These are phyloP conservation scores for Fusarium beomiforme DNA, from an alignment of 2,329 filamentous ascomycete genomes.

Conservation along the genomic window DNA sequence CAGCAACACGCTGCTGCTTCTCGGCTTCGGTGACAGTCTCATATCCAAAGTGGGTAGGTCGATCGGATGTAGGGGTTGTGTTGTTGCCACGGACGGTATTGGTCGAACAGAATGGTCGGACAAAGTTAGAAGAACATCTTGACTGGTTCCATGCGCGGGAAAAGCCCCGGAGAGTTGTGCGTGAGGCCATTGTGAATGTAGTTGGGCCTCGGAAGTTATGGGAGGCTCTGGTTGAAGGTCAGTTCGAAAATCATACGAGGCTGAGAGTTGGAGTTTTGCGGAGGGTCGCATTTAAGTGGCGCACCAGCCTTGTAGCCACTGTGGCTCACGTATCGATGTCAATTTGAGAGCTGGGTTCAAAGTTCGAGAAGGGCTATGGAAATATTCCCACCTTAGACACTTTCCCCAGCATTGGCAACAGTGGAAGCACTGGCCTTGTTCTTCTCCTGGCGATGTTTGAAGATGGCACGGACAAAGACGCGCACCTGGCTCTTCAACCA, in stretches of 20 bases:
- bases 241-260: conserved; percentile 44
- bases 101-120: conserved; percentile 45
- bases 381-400: conserved; percentile 17
- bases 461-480: conserved; percentile 44
- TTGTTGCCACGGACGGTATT: conserved; percentile 43
- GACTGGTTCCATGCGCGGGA: conserved; percentile 36
- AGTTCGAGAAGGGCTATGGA: not conserved
- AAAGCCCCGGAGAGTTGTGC: conserved; percentile 45
- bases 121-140: conserved; percentile 14
- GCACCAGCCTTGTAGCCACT: conserved; percentile 39
- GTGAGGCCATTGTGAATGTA: conserved; percentile 42
- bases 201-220: conserved; percentile 14
- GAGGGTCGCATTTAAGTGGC: conserved; percentile 22
- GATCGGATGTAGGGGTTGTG: conserved; percentile 51
- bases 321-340: conserved; percentile 22
- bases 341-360: not conserved
- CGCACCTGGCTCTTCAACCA: conserved; percentile 44
- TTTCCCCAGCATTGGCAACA: conserved; percentile 13
- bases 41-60: conserved; percentile 90
- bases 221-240: conserved; percentile 33
- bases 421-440: conserved; percentile 4
- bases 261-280: conserved; percentile 43
- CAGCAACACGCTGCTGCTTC: conserved; percentile 78
- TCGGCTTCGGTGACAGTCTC: conserved; percentile 83
- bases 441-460: conserved; percentile 32